phyloP scores from a whole-genome alignment of 371 early-diverging fungal genomes.

The Rhizopus delemar region DNA sequence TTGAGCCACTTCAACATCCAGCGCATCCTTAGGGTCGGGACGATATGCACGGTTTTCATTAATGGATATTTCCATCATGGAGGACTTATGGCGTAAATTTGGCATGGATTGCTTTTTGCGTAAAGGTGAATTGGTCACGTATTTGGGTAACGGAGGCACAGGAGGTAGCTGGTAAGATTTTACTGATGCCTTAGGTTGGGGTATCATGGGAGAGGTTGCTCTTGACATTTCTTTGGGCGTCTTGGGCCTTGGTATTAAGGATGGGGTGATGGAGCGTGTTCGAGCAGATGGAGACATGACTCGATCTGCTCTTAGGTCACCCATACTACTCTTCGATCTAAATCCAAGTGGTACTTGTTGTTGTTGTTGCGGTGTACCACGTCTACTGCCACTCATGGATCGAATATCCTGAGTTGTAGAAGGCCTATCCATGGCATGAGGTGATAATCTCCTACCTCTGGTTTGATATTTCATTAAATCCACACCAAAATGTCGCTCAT shows the following conservation, averaged over 20 bases:
- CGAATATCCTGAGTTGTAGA: conserved; percentile 11
- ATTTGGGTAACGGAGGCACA: conserved; percentile 28
- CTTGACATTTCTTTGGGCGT: conserved; percentile 30
- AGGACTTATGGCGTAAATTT: conserved; percentile 13
- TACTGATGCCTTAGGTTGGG: conserved; percentile 30
- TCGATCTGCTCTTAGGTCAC: conserved; percentile 16
- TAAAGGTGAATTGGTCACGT: conserved; percentile 6
- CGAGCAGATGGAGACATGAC: conserved; percentile 18
- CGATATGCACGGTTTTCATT: conserved; percentile 32
- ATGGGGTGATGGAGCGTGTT: conserved; percentile 41
- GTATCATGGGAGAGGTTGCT: conserved; percentile 34
- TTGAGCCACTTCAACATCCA: conserved; percentile 62
- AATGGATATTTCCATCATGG: conserved; percentile 17
- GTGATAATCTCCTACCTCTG: not conserved
- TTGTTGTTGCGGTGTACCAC: conserved; percentile 40
- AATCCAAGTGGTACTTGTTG: conserved; percentile 9
- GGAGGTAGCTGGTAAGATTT: conserved; percentile 21
- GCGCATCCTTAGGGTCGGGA: conserved; percentile 49
- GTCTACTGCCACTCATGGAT: conserved; percentile 8
- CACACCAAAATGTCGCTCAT: conserved; percentile 21
- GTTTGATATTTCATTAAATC: conserved; percentile 18
- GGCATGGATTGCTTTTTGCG: conserved; percentile 42
- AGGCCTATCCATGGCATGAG: not conserved
- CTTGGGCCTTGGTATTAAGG: conserved; percentile 51
- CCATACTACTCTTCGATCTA: conserved; percentile 41